phyloP scores from a whole-genome alignment of 1,139 yeast species.

The Kluyveromyces sp. region DNA sequence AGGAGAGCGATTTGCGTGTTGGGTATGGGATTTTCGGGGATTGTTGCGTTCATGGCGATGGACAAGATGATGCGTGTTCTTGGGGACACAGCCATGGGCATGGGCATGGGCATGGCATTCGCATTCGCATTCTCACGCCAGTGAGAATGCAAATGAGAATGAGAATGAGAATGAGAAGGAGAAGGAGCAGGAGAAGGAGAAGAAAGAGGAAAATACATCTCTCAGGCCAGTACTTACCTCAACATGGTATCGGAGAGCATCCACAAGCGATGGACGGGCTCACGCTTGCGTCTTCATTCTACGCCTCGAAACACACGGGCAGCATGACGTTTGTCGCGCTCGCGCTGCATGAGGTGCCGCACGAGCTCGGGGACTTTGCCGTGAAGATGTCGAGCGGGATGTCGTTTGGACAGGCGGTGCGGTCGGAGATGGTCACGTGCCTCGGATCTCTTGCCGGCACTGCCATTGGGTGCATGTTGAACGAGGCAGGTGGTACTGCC shows the following conservation, averaged over 20 bases:
- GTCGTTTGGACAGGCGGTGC: slow-evolving; percentile 52
- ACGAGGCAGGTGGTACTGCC: slow-evolving; percentile 11
- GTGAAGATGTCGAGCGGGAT: slow-evolving; percentile 57
- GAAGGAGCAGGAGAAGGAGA: background rate
- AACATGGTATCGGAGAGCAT: slow-evolving; percentile 58
- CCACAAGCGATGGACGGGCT: slow-evolving; percentile 68
- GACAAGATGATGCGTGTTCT: slow-evolving; percentile 39
- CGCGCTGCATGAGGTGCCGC: slow-evolving; percentile 67
- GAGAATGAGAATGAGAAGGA: background rate
- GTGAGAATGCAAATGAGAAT: background rate
- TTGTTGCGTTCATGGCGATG: slow-evolving; percentile 44
- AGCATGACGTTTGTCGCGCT: slow-evolving; percentile 59
- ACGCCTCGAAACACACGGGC: slow-evolving; percentile 48
- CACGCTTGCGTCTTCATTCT: slow-evolving; percentile 60
- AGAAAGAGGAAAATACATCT: slow-evolving; percentile 1
- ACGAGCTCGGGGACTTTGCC: slow-evolving; percentile 69
- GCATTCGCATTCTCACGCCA: slow-evolving; percentile 7
- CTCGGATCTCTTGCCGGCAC: slow-evolving; percentile 60
- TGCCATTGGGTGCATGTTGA: slow-evolving; percentile 45
- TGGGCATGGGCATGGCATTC: slow-evolving; percentile 35
- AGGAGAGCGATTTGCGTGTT: slow-evolving; percentile 28
- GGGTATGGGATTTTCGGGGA: slow-evolving; percentile 49
- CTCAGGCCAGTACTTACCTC: slow-evolving; percentile 46
- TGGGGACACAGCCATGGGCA: slow-evolving; percentile 39
- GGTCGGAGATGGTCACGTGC: slow-evolving; percentile 55